A percentile compares a stretch with the other conserved stretches of the same genome.
phyloP scores from a whole-genome alignment of 768 basidiomycete species.

The Pisolithus microcarpus region DNA sequence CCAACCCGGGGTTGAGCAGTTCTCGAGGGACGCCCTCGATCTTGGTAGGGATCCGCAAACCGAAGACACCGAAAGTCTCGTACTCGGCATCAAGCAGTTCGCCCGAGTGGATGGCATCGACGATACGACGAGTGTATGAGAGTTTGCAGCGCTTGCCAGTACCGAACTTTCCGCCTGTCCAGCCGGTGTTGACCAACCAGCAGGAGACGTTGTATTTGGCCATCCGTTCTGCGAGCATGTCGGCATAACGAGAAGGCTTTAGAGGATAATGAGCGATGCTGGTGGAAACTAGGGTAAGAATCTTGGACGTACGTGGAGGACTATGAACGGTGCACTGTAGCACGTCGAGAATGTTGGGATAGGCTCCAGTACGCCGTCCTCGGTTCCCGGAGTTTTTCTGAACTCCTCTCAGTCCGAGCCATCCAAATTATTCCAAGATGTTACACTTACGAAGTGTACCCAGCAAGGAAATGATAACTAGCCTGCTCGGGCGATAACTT shows the following conservation, averaged over 20 bases:
- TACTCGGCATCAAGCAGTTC: conserved; percentile 81
- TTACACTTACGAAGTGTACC: conserved; percentile 76
- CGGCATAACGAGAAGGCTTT: conserved; percentile 86
- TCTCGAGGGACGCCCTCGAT: conserved; percentile 87
- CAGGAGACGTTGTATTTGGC: conserved; percentile 80
- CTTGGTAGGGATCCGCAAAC: conserved; percentile 73
- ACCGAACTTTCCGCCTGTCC: conserved; percentile 93
- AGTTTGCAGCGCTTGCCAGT: conserved; percentile 92
- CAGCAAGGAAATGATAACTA: conserved; percentile 95
- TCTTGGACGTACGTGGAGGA: conserved; percentile 65
- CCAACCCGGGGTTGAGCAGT: conserved; percentile 79
- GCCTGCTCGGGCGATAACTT: conserved; percentile 92
- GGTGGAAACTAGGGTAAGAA: background rate
- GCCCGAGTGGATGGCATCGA: conserved; percentile 95
- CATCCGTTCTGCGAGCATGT: conserved; percentile 97
- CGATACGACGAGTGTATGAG: conserved; percentile 91
- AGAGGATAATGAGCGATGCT: background rate
- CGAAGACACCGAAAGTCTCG: conserved; percentile 79
- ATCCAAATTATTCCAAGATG: background rate
- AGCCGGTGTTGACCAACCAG: conserved; percentile 99
- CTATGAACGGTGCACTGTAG: conserved; percentile 99
- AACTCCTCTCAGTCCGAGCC: conserved; percentile 11
- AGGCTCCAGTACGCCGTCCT: conserved; percentile 96
- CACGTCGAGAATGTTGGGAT: conserved; percentile 99
- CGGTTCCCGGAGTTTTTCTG: conserved; percentile 97